phyloP scores from a whole-genome alignment of 371 early-diverging fungal species.

The Mortierella sp. region DNA sequence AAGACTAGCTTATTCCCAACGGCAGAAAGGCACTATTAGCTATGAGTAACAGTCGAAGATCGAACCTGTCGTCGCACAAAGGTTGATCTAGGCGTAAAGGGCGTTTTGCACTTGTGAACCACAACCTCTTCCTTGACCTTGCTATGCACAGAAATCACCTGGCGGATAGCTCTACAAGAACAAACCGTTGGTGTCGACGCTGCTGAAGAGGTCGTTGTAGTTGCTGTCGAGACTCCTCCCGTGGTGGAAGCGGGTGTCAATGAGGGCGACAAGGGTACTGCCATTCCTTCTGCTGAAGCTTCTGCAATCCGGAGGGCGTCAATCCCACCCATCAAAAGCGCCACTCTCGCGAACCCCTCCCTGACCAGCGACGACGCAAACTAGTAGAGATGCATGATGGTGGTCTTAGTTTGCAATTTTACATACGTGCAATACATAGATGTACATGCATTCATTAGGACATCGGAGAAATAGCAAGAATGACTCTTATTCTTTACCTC shows the following conservation, averaged over 20 bases:
- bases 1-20: too few species aligned
- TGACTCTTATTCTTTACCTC: conserved; percentile 58
- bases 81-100: conserved; percentile 33
- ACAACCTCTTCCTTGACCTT: conserved; percentile 50
- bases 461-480: neutral
- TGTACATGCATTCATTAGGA: neutral
- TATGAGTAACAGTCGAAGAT: neutral
- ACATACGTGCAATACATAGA: neutral
- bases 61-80: neutral
- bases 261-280: conserved; percentile 8
- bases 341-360: conserved; percentile 63
- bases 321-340: conserved; percentile 71
- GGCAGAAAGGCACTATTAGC: too few species aligned
- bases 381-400: conserved; percentile 20
- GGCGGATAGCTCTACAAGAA: conserved; percentile 43
- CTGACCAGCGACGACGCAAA: conserved; percentile 69
- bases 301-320: conserved; percentile 62
- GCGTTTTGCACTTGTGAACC: conserved; percentile 53
- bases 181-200: conserved; percentile 30
- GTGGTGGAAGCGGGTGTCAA: neutral
- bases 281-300: neutral
- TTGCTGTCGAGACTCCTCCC: neutral
- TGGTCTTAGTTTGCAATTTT: neutral
- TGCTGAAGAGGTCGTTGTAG: conserved; percentile 2
- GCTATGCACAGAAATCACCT: conserved; percentile 35